Conservation (phyloP, 805 yeast genomes). For the Saccharomycopsis sp. region DNA sequence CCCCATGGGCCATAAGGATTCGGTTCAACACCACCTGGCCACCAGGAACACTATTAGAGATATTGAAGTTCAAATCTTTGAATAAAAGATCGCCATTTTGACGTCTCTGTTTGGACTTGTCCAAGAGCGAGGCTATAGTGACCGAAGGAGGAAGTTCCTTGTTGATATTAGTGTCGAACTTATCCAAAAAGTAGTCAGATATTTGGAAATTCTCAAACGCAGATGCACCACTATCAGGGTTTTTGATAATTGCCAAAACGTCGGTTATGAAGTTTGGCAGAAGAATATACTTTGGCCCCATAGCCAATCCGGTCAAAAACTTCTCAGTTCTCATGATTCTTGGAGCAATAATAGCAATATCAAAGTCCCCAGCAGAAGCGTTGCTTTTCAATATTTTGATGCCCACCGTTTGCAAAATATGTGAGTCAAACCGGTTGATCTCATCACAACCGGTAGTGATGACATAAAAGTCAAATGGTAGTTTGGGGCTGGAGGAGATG, state of each 20-base stretch:
- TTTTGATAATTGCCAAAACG: conserved; percentile 31
- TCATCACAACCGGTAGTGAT: conserved; percentile 63
- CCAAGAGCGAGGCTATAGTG: neutral
- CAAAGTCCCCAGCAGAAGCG: conserved; percentile 32
- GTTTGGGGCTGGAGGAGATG: conserved; percentile 15
- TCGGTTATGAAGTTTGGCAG: conserved; percentile 49
- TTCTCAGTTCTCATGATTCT: conserved; percentile 80
- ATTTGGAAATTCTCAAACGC: conserved; percentile 26
- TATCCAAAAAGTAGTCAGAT: conserved; percentile 31
- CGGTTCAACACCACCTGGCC: conserved; percentile 49
- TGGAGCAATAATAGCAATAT: conserved; percentile 66
- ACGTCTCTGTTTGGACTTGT: conserved; percentile 20
- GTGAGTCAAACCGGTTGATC: conserved; percentile 37
- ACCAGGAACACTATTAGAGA: conserved; percentile 55
- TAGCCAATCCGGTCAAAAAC: conserved; percentile 64
- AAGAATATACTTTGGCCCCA: conserved; percentile 43
- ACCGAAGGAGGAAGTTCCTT: conserved; percentile 18
- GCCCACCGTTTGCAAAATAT: conserved; percentile 46
- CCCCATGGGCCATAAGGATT: conserved; percentile 59
- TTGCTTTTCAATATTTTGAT: conserved; percentile 38
- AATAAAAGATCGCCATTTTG: conserved; percentile 36
- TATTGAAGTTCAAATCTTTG: conserved; percentile 40
- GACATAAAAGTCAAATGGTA: conserved; percentile 38
- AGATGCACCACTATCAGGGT: conserved; percentile 20
- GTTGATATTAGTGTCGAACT: conserved; percentile 31